phyloP scores from a whole-genome alignment of 2,329 filamentous ascomycete genomes.

The Cladosporium colombiae region DNA sequence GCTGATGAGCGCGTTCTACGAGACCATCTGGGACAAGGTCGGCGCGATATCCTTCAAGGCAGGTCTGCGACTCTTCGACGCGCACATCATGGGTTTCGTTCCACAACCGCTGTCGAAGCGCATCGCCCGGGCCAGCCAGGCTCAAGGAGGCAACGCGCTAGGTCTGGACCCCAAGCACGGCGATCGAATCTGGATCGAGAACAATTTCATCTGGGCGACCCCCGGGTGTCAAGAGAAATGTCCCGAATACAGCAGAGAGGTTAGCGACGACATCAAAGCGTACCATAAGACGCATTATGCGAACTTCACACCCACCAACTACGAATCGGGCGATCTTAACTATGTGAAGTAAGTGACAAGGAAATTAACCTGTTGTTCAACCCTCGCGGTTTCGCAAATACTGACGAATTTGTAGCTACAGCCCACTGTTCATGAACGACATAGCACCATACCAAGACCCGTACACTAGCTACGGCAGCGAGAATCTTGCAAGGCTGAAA shows the following conservation, averaged over 20 bases:
- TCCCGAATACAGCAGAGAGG: neutral
- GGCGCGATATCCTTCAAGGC: neutral
- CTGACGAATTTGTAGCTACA: neutral
- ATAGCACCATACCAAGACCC: neutral
- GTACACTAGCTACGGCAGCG: conserved; percentile 4
- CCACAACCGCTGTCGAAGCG: neutral
- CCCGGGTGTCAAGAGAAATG: neutral
- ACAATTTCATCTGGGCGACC: neutral
- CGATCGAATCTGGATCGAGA: neutral
- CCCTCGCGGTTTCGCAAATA: neutral
- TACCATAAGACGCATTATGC: neutral
- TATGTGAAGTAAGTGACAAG: neutral
- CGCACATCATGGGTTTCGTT: neutral
- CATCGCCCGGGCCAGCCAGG: neutral
- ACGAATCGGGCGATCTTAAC: neutral
- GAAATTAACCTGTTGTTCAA: neutral
- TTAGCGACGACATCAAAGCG: neutral
- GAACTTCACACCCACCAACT: neutral
- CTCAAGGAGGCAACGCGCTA: neutral
- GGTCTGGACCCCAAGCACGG: neutral
- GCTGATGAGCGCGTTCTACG: conserved; percentile 17
- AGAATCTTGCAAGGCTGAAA: conserved; percentile 27
- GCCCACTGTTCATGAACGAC: neutral
- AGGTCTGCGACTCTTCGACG: neutral
- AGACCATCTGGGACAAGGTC: neutral